These are phyloP conservation scores for Xanthoparmelia taractica DNA, from an alignment of 495 filamentous ascomycete species.

Conservation along the genomic window DNA sequence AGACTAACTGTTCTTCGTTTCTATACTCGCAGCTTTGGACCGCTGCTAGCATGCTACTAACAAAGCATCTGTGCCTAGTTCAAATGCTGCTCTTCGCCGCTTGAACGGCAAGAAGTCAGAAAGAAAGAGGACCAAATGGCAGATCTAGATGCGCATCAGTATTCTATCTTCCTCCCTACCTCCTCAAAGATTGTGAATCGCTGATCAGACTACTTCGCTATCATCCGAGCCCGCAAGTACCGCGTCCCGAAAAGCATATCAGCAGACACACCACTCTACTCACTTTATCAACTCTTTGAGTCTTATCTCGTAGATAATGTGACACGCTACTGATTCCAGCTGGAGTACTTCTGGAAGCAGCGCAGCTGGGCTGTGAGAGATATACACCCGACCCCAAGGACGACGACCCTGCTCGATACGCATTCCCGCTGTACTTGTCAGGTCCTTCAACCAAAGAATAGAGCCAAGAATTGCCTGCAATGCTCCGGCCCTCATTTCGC, in stretches of 20 bases:
- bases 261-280: constrained; percentile 11
- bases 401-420: neutral
- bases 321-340: constrained; percentile 26
- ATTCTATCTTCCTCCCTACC: constrained; percentile 3
- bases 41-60: neutral
- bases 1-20: too few relatives aligned
- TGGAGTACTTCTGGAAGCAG: constrained; percentile 27
- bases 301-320: constrained; percentile 25
- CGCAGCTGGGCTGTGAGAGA: constrained; percentile 13
- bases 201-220: constrained; percentile 1
- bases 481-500: constrained; percentile 19
- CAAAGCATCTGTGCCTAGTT: too few relatives aligned
- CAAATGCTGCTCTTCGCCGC: neutral
- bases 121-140: neutral
- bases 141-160: neutral
- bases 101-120: neutral
- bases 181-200: constrained; percentile 12
- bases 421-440: neutral
- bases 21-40: neutral
- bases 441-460: neutral
- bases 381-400: neutral
- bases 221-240: constrained; percentile 18
- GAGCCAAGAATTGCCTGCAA: neutral
- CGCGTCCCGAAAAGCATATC: constrained; percentile 2
- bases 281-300: constrained; percentile 29